Evolutionary conservation across 2,329 filamentous ascomycete species (phyloP), one percentile per base, ranked within the genome.

Genomic region (Echinosphaeria canescens): DNA sequence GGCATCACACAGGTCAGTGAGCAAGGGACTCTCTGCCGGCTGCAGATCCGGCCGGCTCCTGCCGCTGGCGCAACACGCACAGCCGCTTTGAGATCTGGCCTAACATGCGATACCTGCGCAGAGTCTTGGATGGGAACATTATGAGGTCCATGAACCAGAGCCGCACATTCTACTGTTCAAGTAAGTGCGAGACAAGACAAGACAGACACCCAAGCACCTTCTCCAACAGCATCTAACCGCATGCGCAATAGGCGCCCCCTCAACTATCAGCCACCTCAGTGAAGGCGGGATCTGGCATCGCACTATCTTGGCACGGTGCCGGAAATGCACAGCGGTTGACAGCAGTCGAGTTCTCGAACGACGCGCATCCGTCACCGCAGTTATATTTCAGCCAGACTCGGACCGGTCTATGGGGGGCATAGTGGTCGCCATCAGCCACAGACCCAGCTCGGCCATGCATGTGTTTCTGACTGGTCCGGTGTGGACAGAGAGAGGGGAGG

Each of bases 41-140:
- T 11, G 13, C n/a, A 12, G 12, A 15, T 8, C 22, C 10, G 17
- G 19, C 24, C 16, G 18, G 16, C 19, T 10, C 10, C 10, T 9
- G n/a, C n/a, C 12, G n/a, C n/a, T n/a, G 9, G 13, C 18, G n/a
- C 7, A 22, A 22, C 9, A 24, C 31, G 34, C 13, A 33, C 16
- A 13, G 17, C 24, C 28, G 22, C 14, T 10, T 22, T 29, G 15
- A 14, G 16, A 16, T 13, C 24, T n/a, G n/a, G n/a, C n/a, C n/a
- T n/a, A n/a, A n/a, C n/a, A n/a, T n/a, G n/a, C n/a, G n/a, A n/a
- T n/a, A n/a, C n/a, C n/a, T n/a, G n/a, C 10, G 26, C 46, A 95
- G 84, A 95, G 85, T 58, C 59, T 98, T 42, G 88, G 88, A 30
- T 98, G 88, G 88, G 85, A 95, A 49, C 88, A 98, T 51, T 98